Conservation (phyloP, 345 rosid species). For the Salix udensis region DNA sequence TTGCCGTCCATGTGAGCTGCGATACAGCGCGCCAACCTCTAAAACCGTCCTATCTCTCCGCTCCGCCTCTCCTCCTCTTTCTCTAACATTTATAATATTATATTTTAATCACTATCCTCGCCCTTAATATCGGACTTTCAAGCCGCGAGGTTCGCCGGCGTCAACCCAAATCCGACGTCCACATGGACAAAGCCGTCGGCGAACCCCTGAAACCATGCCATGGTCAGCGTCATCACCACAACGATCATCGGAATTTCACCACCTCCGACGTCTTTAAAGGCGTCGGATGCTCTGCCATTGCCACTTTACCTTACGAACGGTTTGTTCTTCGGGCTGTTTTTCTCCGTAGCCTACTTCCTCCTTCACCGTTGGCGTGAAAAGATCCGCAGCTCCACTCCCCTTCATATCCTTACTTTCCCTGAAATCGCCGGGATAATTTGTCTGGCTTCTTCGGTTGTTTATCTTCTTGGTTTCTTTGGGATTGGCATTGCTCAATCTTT, state of each 20-base stretch:
- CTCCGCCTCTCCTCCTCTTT: conserved; percentile 9
- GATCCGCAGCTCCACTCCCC: conserved; percentile 83
- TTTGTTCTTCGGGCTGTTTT: conserved; percentile 45
- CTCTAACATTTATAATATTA: background rate
- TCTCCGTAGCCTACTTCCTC: conserved; percentile 48
- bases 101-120: background rate
- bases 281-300: conserved; percentile 67
- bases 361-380: conserved; percentile 84
- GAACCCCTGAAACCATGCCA: background rate
- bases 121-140: background rate
- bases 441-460: conserved; percentile 39
- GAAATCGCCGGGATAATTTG: conserved; percentile 70
- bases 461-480: conserved; percentile 64
- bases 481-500: conserved; percentile 82
- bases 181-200: background rate
- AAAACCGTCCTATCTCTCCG: conserved; percentile 14
- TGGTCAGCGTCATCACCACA: background rate
- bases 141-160: conserved; percentile 31
- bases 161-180: background rate
- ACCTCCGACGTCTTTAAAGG: conserved; percentile 38
- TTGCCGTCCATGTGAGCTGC: conserved; percentile 12
- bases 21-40: conserved; percentile 6
- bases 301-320: conserved; percentile 46
- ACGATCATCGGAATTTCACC: background rate
- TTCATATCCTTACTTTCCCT: conserved; percentile 68